Conservation (phyloP, 495 filamentous ascomycete species). For the Penicillium mononematosum region DNA sequence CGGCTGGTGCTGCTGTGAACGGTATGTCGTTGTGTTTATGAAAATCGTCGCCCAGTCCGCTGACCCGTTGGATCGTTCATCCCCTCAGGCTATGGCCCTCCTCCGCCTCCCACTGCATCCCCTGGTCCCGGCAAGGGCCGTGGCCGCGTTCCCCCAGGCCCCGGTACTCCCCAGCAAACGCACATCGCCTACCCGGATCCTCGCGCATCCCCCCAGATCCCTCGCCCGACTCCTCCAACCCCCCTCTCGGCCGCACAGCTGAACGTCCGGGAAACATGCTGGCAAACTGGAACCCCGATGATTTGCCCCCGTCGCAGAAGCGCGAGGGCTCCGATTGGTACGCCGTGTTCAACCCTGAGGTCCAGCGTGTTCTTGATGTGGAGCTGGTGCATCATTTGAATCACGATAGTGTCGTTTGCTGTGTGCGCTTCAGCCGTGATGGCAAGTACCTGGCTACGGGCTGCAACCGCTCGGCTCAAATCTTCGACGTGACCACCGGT, state of each 20-base stretch:
- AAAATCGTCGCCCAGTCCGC: slow-evolving; percentile 20
- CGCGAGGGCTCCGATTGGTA: slow-evolving; percentile 84
- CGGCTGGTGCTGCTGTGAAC: slow-evolving; percentile 64
- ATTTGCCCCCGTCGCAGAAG: slow-evolving; percentile 77
- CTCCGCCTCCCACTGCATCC: slow-evolving; percentile 81
- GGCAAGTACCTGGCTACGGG: slow-evolving; percentile 88
- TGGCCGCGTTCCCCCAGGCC: slow-evolving; percentile 60
- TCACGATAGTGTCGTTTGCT: slow-evolving; percentile 89
- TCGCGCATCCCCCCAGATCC: slow-evolving; percentile 79
- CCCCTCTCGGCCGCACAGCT: slow-evolving; percentile 39
- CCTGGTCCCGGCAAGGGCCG: slow-evolving; percentile 75
- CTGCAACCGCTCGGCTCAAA: slow-evolving; percentile 85
- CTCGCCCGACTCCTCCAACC: slow-evolving; percentile 74
- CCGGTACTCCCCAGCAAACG: slow-evolving; percentile 87
- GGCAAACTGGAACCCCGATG: slow-evolving; percentile 82
- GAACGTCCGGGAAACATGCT: slow-evolving; percentile 72
- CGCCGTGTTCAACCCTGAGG: slow-evolving; percentile 82
- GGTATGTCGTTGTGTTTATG: slow-evolving; percentile 51
- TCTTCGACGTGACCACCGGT: slow-evolving; percentile 79
- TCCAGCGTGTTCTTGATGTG: slow-evolving; percentile 80
- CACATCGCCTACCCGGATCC: slow-evolving; percentile 81
- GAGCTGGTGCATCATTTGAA: slow-evolving; percentile 82
- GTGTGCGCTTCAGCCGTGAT: slow-evolving; percentile 84
- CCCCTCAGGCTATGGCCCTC: slow-evolving; percentile 57
- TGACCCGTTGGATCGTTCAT: slow-evolving; percentile 24